Evolutionary conservation across 495 filamentous ascomycete genomes (phyloP).

Genomic region (Pseudomonodictys pantanalensis): DNA sequence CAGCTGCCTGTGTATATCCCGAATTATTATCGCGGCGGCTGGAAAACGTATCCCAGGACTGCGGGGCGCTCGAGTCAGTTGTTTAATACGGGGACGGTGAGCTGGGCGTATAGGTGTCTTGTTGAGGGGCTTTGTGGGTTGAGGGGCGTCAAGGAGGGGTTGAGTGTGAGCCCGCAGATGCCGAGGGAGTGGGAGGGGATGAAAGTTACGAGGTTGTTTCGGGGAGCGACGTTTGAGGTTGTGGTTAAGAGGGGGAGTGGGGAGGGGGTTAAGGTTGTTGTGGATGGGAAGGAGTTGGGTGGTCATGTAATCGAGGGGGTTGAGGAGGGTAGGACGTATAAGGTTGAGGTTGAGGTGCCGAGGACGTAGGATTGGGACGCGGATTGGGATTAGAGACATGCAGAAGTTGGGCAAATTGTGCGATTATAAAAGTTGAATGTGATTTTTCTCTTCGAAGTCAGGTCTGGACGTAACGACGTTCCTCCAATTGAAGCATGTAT

Average conservation of each 20-base stretch:
- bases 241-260: slow-evolving; percentile 48
- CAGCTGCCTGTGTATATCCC: slow-evolving; percentile 57
- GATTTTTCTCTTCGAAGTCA: too few relatives aligned
- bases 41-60: slow-evolving; percentile 49
- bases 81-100: slow-evolving; percentile 58
- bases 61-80: slow-evolving; percentile 54
- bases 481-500: too few relatives aligned
- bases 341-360: slow-evolving; percentile 13
- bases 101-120: slow-evolving; percentile 55
- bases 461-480: too few relatives aligned
- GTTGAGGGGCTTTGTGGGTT: slow-evolving; percentile 55
- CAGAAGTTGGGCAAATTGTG: background rate
- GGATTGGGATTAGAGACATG: background rate
- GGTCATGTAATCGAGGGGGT: slow-evolving; percentile 4
- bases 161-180: slow-evolving; percentile 49
- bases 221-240: slow-evolving; percentile 51
- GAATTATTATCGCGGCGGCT: slow-evolving; percentile 57
- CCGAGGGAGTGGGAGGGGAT: slow-evolving; percentile 50
- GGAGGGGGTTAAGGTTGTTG: slow-evolving; percentile 42
- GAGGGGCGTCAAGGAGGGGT: slow-evolving; percentile 48
- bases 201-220: slow-evolving; percentile 49
- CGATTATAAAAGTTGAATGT: too few relatives aligned
- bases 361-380: background rate
- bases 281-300: slow-evolving; percentile 20
- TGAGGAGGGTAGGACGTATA: slow-evolving; percentile 14